Percentiles rank a stretch among this genome's conserved stretches.
Evolutionary conservation across 192 early-diverging fungal species (phyloP).

Genomic region (Backusella psychrophila): DNA sequence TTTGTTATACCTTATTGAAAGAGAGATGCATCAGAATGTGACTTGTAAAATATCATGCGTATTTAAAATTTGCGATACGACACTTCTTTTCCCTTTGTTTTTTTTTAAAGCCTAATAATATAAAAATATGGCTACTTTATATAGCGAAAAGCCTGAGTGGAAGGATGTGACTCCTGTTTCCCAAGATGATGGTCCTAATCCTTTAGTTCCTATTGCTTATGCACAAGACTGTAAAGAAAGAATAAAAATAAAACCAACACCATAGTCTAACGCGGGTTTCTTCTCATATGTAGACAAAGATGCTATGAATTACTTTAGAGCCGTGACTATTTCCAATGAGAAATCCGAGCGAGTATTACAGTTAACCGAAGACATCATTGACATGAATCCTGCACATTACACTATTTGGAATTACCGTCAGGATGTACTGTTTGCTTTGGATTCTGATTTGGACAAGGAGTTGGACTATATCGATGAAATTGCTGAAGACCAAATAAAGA

Average conservation of each 20-base stretch:
- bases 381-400: slow-evolving; percentile 91
- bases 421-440: slow-evolving; percentile 67
- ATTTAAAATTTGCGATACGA: not conserved
- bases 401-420: slow-evolving; percentile 95
- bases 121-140: not conserved
- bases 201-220: slow-evolving; percentile 81
- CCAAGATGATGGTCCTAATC: slow-evolving; percentile 79
- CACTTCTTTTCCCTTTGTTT: not conserved
- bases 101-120: not conserved
- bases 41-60: not conserved
- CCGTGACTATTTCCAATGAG: slow-evolving; percentile 70
- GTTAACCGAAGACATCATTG: slow-evolving; percentile 78
- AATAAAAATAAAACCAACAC: not conserved
- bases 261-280: not conserved
- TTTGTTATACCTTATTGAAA: no score
- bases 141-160: slow-evolving; percentile 50
- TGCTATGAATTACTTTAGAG: slow-evolving; percentile 89
- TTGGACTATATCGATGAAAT: slow-evolving; percentile 75
- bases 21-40: no score
- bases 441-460: slow-evolving; percentile 65
- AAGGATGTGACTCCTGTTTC: slow-evolving; percentile 68
- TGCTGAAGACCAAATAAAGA: slow-evolving; percentile 79
- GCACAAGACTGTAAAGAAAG: slow-evolving; percentile 63
- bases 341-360: slow-evolving; percentile 74
- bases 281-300: slow-evolving; percentile 51